These are phyloP conservation scores for Eleusine indica DNA, from an alignment of 176 grass and related monocot genomes.

Conservation along the genomic window DNA sequence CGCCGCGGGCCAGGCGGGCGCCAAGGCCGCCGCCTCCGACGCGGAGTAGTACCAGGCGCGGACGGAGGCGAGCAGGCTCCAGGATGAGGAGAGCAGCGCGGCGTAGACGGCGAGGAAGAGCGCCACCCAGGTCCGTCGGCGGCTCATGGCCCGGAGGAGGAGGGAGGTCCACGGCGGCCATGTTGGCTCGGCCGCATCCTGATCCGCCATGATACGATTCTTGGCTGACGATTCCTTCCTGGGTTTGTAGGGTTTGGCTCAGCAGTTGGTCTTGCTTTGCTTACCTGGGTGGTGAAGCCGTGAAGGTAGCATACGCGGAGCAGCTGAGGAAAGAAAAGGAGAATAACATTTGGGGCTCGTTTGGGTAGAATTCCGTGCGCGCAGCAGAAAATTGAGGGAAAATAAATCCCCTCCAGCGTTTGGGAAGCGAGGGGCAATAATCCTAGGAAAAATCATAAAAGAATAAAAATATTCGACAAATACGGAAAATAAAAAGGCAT, in stretches of 20 bases:
- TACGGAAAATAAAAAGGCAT: too few species aligned
- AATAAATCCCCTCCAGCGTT: too few species aligned
- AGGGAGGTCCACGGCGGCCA: slow-evolving; percentile 68
- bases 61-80: slow-evolving; percentile 64
- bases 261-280: not conserved
- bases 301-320: slow-evolving; percentile 18
- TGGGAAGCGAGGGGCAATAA: too few species aligned
- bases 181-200: slow-evolving; percentile 13
- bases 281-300: not conserved
- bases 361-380: too few species aligned
- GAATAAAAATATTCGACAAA: too few species aligned
- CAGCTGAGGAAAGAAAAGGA: not conserved
- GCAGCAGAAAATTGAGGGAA: too few species aligned
- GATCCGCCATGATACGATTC: slow-evolving; percentile 41
- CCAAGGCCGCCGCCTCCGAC: not conserved
- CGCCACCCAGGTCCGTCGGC: slow-evolving; percentile 68
- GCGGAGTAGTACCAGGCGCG: slow-evolving; percentile 74
- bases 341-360: not conserved
- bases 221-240: slow-evolving; percentile 7
- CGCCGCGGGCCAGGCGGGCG: slow-evolving; percentile 46
- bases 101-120: slow-evolving; percentile 84
- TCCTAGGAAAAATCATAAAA: too few species aligned
- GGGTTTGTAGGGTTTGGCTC: not conserved
- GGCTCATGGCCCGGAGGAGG: slow-evolving; percentile 55
- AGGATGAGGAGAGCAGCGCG: slow-evolving; percentile 67